A percentile compares a stretch with the other conserved stretches of the same genome.
Evolutionary conservation across 192 early-diverging fungal species (phyloP).

Genomic region (Coemansia sp.): DNA sequence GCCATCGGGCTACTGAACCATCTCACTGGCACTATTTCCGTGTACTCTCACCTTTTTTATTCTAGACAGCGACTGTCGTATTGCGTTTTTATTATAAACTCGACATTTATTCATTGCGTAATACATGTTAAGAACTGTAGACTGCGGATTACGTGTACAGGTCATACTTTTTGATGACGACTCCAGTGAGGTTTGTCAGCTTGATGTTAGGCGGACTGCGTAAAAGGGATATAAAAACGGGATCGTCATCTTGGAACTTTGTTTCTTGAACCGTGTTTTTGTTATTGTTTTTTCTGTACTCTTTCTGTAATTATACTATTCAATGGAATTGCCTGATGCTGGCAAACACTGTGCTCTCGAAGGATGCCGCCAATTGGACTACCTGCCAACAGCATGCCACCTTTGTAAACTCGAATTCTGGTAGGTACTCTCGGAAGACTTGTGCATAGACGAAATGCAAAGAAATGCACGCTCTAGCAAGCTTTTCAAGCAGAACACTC

Average conservation of each 20-base stretch:
- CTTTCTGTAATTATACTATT: slow-evolving; percentile 6
- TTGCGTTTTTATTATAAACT: not conserved
- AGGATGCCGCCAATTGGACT: slow-evolving; percentile 60
- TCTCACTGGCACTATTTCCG: not conserved
- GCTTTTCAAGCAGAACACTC: no score
- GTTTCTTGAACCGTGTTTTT: not conserved
- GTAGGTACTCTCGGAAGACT: slow-evolving; percentile 26
- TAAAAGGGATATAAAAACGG: not conserved
- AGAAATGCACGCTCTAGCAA: not conserved
- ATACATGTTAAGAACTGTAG: not conserved
- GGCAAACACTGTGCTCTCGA: slow-evolving; percentile 65
- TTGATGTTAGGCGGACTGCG: not conserved
- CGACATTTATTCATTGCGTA: not conserved
- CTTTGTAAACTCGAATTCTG: slow-evolving; percentile 51
- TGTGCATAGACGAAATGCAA: not conserved
- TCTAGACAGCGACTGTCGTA: not conserved
- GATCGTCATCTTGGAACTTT: not conserved
- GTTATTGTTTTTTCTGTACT: slow-evolving; percentile 4
- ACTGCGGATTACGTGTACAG: not conserved
- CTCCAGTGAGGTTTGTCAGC: not conserved
- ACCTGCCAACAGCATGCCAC: slow-evolving; percentile 51
- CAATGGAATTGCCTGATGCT: slow-evolving; percentile 70
- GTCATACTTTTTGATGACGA: not conserved
- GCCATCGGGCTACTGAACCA: slow-evolving; percentile 53
- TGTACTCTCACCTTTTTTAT: not conserved